Conservation (phyloP, 2,329 filamentous ascomycete genomes). For the Diaporthe amygdali region DNA sequence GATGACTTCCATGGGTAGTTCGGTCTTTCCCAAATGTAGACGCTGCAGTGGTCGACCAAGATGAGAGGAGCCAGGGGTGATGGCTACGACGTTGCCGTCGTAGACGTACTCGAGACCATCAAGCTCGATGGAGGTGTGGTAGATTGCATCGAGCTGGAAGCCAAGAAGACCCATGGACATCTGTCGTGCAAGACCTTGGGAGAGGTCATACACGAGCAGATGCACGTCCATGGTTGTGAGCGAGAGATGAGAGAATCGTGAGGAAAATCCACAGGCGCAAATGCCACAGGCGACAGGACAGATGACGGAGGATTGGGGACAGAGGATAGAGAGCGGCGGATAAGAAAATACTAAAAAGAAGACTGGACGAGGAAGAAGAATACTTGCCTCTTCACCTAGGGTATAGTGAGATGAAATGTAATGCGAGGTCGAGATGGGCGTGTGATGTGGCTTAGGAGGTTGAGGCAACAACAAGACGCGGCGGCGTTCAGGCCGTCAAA, state of each 20-base stretch:
- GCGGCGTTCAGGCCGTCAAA: conserved; percentile 15
- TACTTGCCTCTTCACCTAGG: conserved; percentile 15
- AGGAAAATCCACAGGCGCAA: background rate
- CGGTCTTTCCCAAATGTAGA: conserved; percentile 75
- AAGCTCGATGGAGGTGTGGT: conserved; percentile 91
- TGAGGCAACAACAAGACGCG: conserved; percentile 24
- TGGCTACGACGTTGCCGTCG: conserved; percentile 84
- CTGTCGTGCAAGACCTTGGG: conserved; percentile 60
- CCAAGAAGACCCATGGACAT: conserved; percentile 59
- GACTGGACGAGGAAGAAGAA: background rate
- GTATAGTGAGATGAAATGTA: background rate
- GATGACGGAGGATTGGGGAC: background rate
- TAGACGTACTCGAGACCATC: conserved; percentile 89
- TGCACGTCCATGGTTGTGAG: conserved; percentile 70
- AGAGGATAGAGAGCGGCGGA: background rate
- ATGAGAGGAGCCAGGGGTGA: conserved; percentile 81
- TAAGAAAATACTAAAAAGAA: background rate
- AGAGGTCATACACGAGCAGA: conserved; percentile 81
- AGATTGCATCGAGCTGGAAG: conserved; percentile 84
- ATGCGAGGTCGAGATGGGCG: background rate
- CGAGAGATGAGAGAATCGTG: background rate
- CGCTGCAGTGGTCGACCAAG: conserved; percentile 83
- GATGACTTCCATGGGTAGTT: conserved; percentile 80
- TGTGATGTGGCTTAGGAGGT: background rate
- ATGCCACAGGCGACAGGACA: background rate